These are phyloP conservation scores for Phytophthora pisi DNA, from an alignment of 352 stramenopile species.

Conservation along the genomic window DNA sequence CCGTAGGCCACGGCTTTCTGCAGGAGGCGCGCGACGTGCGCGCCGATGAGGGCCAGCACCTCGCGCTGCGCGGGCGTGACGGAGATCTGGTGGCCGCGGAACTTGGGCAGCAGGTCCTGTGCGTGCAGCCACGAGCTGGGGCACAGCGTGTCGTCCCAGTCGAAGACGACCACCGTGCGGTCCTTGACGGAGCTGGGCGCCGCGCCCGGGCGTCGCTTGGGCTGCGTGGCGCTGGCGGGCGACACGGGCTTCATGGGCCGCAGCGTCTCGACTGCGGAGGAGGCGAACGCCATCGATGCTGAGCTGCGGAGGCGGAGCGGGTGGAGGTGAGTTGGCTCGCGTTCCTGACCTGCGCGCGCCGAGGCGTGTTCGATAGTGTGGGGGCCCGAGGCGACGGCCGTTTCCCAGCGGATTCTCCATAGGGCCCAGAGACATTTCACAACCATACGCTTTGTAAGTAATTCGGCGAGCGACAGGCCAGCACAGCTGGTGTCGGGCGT, in stretches of 20 bases:
- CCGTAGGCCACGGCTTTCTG: slow-evolving; percentile 78
- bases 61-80: slow-evolving; percentile 61
- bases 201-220: slow-evolving; percentile 25
- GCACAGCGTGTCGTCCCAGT: slow-evolving; percentile 91
- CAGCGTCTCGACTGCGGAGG: slow-evolving; percentile 54
- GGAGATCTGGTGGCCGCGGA: slow-evolving; percentile 71
- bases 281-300: slow-evolving; percentile 47
- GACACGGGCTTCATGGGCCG: slow-evolving; percentile 33
- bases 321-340: not conserved
- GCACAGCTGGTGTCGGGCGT: not conserved
- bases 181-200: slow-evolving; percentile 50
- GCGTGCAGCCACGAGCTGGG: slow-evolving; percentile 85
- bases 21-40: slow-evolving; percentile 68
- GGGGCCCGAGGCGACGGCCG: slow-evolving; percentile 6
- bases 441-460: slow-evolving; percentile 41
- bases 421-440: slow-evolving; percentile 34
- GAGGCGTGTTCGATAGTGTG: slow-evolving; percentile 28
- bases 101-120: slow-evolving; percentile 82
- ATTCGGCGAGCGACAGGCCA: slow-evolving; percentile 21
- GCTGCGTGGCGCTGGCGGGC: slow-evolving; percentile 8
- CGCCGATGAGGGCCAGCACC: slow-evolving; percentile 62
- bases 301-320: not conserved
- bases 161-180: slow-evolving; percentile 86
- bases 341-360: slow-evolving; percentile 7
- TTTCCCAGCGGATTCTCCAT: slow-evolving; percentile 29